Evolutionary conservation across 2,329 filamentous ascomycete species (phyloP), one percentile per base, ranked within the genome.

Genomic region (Arthroderma sp.): DNA sequence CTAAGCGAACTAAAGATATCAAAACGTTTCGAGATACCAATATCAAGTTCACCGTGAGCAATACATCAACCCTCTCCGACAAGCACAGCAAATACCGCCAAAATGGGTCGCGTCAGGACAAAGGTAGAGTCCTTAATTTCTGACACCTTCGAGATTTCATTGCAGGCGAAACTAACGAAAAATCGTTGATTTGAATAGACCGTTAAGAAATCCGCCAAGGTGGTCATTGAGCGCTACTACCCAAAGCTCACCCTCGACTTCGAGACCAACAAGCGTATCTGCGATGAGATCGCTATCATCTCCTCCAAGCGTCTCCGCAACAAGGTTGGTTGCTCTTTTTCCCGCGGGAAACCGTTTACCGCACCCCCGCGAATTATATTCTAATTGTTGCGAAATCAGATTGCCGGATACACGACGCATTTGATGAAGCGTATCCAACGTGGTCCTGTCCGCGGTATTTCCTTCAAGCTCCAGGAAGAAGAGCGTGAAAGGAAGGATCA

Each of bases 401-500:
- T 94, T 75, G 88, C 91, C 66, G 91, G 91, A 64, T 96, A 94
- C 82, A 94, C 89, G 63, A 96, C 91, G 58, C 87, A 94, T 69
- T 70, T 93, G 73, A 98, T 98, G 93, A 96, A 96, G 83, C 91
- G 91, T 73, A 98, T 98, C 63, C 91, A 96, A 79, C 87, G 91
- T 70, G 91, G 91, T 57, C 91, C 91, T 57, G 91, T 98, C 72
- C 93, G 91, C 64, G 91, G 91, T 78, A 98, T 98, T 75, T 98
- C 93, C 72, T 98, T 98, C 88, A 98, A 98, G 82, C 86, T 98
- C 51, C 91, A 98, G 77, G 91, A 98, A 78, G 91, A 98, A 78
- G 91, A 98, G 83, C 86, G 91, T 80, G 91, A 98, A 77, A 84
- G 91, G 70, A 98, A 98, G 85, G 91, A 98, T 78, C 91, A 98